Evolutionary conservation across 495 filamentous ascomycete species (phyloP), one percentile per base, ranked within the genome.

Genomic region (Talaromyces liani): DNA sequence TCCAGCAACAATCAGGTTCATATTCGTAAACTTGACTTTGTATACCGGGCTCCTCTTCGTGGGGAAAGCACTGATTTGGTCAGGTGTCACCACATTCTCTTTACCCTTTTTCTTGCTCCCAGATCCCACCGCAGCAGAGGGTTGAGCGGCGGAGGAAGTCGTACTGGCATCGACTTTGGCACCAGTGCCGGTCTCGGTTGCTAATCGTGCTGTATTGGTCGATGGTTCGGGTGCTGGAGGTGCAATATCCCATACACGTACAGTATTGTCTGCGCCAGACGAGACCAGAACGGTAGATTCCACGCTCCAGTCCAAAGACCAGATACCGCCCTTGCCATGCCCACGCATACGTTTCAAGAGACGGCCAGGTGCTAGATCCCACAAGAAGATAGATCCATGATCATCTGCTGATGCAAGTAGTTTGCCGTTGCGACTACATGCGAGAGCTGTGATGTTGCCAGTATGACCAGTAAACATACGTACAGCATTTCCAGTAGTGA

Each of bases 21-120:
- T 94, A 59, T 89, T 81, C 2, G 94, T 97, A 71, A 96, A 97
- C 70, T 87, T 84, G 55, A 96, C 93, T 79, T 93, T 96, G 73
- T 94, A 88, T 6, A 98, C 90, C 2, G 94, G 92, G 24, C 88
- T 91, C 79, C 94, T 96, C 84, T 98, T 98, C 18, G 94, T 97
- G 0, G 91, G 87, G 69, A 96, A 97, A 4, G 89, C 92, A 65
- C 85, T 88, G 75, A 98, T 91, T 76, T 98, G 93, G 69, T 98
- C 94, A 0, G 91, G 85, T 2, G 90, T 94, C 29, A 97, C 89
- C 64, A 90, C 88, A 5, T 92, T 88, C 64, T 97, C 93, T 75
- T 97, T 97, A 58, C 86, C 86, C 73, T 90, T 92, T 79, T 91
- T 93, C 81, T 92, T 91, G 18, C 84, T 79, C 20, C 83, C 80